Conservation (phyloP, 495 filamentous ascomycete species). For the Podospora tetraspora region DNA sequence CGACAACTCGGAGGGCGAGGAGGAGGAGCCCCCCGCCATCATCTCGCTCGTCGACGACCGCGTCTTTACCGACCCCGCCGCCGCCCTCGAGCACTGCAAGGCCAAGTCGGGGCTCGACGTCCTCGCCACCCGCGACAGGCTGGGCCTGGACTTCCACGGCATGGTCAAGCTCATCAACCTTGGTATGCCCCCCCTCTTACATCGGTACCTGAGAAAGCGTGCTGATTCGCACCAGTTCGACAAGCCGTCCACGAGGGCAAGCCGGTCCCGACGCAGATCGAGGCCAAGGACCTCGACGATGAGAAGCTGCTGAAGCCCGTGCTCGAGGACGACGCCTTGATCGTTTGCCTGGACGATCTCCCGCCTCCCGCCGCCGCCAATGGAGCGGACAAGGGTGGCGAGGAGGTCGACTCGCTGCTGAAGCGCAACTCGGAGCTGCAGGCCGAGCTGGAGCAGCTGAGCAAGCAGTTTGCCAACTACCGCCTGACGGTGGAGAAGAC, state of each 20-base stretch:
- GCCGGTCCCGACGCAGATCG: conserved; percentile 49
- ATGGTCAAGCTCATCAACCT: conserved; percentile 85
- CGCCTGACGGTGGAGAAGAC: conserved; percentile 61
- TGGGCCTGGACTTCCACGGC: conserved; percentile 75
- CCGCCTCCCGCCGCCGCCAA: conserved; percentile 30
- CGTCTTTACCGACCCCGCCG: conserved; percentile 56
- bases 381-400: conserved; percentile 21
- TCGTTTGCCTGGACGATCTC: conserved; percentile 79
- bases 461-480: conserved; percentile 67
- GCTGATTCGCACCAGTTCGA: conserved; percentile 31
- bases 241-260: conserved; percentile 42
- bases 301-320: conserved; percentile 77
- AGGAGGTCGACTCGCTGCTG: conserved; percentile 37
- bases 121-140: conserved; percentile 52
- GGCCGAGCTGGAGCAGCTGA: conserved; percentile 58
- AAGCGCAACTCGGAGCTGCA: conserved; percentile 63
- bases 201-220: neutral
- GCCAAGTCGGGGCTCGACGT: conserved; percentile 71
- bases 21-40: conserved; percentile 55
- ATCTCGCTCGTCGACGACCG: conserved; percentile 67
- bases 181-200: conserved; percentile 31
- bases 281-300: conserved; percentile 56
- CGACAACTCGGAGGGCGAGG: conserved; percentile 38
- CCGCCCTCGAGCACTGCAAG: conserved; percentile 70
- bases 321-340: conserved; percentile 82